Percentiles rank a stretch among this genome's conserved stretches.
Conservation (phyloP, 2,329 filamentous ascomycete genomes). For the Furcasterigmium sp. region DNA sequence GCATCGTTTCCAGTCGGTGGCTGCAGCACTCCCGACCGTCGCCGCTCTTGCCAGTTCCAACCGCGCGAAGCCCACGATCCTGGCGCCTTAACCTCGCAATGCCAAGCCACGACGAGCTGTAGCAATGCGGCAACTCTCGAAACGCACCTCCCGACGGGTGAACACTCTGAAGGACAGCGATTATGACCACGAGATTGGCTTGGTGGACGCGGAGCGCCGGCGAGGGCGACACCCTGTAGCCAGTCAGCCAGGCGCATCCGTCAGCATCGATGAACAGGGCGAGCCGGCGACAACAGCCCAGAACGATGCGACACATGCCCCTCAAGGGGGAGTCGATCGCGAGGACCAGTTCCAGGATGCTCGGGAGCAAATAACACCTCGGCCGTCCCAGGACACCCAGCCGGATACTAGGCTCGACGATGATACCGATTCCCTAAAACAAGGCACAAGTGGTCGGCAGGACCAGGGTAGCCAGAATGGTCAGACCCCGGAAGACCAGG, state of each 20-base stretch:
- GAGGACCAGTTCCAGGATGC: not conserved
- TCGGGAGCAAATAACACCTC: not conserved
- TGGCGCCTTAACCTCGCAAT: not conserved
- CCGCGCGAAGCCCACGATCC: too few species aligned
- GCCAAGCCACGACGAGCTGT: constrained; percentile 2
- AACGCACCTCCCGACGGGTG: constrained; percentile 49
- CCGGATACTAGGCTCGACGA: not conserved
- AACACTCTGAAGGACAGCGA: constrained; percentile 51
- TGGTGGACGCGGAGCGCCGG: constrained; percentile 54
- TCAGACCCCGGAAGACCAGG: not conserved
- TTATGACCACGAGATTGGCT: constrained; percentile 66
- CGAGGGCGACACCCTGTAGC: not conserved
- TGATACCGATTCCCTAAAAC: not conserved
- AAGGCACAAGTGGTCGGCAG: not conserved
- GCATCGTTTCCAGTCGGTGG: too few species aligned
- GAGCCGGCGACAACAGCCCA: too few species aligned
- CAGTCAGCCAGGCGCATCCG: too few species aligned
- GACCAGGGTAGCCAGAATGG: not conserved
- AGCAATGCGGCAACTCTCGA: constrained; percentile 25
- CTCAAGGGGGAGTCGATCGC: not conserved
- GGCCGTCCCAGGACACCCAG: not conserved
- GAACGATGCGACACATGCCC: too few species aligned
- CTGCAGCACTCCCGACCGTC: too few species aligned
- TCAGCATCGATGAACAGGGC: too few species aligned
- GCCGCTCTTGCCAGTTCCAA: too few species aligned